Evolutionary conservation across 805 yeast genomes (phyloP), one percentile per base, ranked within the genome.

Genomic region (Suhomyces kilbournensis): DNA sequence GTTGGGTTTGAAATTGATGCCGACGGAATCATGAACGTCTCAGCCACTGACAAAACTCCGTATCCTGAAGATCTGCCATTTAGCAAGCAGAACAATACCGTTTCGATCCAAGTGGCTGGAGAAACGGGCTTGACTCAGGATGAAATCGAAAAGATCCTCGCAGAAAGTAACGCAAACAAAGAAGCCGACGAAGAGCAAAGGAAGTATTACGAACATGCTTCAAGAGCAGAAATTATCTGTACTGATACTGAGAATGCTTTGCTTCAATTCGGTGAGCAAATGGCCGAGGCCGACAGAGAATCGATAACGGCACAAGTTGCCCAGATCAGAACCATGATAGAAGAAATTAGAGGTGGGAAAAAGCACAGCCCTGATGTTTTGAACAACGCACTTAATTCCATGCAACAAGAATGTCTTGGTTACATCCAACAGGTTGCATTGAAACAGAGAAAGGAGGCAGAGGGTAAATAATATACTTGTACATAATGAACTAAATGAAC

Each of bases 161-260:
- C 79, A 53, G 91, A 86, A 59, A 90, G 90, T 53, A 82, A 81
- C 57, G 75, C 75, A 50, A 82, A 81, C 72, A 82, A 82, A 58
- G 82, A 80, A 50, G 71, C 67, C 51, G 96, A 88, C 68, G 81
- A 79, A 48, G 74, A 79, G 46, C 72, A 80, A 62, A 82, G 81
- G 61, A 82, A 80, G 60, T 77, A 84, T 52, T 78, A 85, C 55
- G 91, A 88, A 64, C 84, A 82, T 63, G 90, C 93, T 39, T 86
- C 87, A 65, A 80, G 85, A 65, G 88, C 90, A 23, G 96, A 87
- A 58, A 83, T 86, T 61, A 78, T 86, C 48, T 82, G 90, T 60
- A 85, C 87, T 63, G 99, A 94, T 70, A 90, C 96, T 48, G 97
- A 91, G 70, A 80, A 80, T 71, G 93, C 97, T 8, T 75, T 94